A percentile compares a stretch with the other conserved stretches of the same genome.
Evolutionary conservation across 2,329 filamentous ascomycete genomes (phyloP).

Genomic region (Knufia petricola): DNA sequence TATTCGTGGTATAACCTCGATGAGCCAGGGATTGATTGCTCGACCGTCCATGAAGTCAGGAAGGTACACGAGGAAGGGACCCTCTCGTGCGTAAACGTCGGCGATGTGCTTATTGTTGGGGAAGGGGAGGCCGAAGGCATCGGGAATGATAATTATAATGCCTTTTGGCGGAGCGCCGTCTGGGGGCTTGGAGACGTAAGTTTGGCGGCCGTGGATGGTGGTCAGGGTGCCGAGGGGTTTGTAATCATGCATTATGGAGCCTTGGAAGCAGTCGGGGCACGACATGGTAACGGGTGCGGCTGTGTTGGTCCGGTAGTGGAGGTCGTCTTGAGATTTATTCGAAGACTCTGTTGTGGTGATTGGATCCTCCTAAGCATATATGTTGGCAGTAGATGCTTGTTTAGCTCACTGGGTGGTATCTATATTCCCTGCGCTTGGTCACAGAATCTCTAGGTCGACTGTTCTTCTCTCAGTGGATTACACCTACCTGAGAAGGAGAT

Average conservation of each 20-base stretch:
- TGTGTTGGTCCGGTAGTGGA: background rate
- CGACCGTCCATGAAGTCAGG: conserved; percentile 48
- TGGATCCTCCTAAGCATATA: too few relatives aligned
- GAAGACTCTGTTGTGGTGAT: too few relatives aligned
- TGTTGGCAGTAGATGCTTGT: too few relatives aligned
- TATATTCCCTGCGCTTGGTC: too few relatives aligned
- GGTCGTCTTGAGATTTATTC: too few relatives aligned
- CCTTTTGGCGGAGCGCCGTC: conserved; percentile 33
- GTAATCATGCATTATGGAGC: conserved; percentile 35
- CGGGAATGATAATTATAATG: conserved; percentile 46
- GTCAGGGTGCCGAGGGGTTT: conserved; percentile 37
- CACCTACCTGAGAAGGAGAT: too few relatives aligned
- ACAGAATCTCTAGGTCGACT: too few relatives aligned
- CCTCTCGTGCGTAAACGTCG: conserved; percentile 45
- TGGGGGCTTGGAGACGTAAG: conserved; percentile 38
- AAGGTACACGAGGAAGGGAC: conserved; percentile 42
- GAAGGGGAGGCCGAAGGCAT: conserved; percentile 48
- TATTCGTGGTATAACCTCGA: background rate
- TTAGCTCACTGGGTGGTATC: too few relatives aligned
- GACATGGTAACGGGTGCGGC: conserved; percentile 20
- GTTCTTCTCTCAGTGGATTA: too few relatives aligned
- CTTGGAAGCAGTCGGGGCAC: conserved; percentile 35
- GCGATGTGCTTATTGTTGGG: conserved; percentile 45
- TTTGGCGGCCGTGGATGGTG: conserved; percentile 40
- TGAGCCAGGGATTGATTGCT: background rate